These are phyloP conservation scores for Pleurotus salmoneostramineus DNA, from an alignment of 768 basidiomycete genomes.

Conservation along the genomic window DNA sequence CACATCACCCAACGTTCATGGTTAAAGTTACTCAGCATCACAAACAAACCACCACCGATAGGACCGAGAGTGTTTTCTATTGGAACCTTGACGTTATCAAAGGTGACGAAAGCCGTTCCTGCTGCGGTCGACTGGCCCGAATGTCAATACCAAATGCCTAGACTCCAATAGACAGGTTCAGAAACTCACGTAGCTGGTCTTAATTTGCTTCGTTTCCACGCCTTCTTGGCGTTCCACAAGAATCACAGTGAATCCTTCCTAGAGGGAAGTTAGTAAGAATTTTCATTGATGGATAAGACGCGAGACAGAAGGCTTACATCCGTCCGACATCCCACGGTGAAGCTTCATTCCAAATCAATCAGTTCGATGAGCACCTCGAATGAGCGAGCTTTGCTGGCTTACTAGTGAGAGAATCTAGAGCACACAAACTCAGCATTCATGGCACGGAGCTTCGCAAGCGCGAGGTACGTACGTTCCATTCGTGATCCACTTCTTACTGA, in stretches of 20 bases:
- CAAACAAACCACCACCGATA: constrained; percentile 46
- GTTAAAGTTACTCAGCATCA: constrained; percentile 77
- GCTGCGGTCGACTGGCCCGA: constrained; percentile 55
- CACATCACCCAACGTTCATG: constrained; percentile 94
- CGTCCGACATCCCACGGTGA: constrained; percentile 26
- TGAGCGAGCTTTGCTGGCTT: constrained; percentile 13
- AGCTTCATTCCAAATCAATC: constrained; percentile 25
- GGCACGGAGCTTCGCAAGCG: constrained; percentile 21
- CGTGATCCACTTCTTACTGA: constrained; percentile 67
- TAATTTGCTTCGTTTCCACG: constrained; percentile 81
- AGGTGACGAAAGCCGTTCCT: constrained; percentile 75
- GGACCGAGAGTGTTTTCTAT: constrained; percentile 80
- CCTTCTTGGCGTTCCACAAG: constrained; percentile 80
- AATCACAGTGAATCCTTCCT: constrained; percentile 78
- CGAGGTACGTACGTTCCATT: constrained; percentile 54
- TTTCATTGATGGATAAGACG: not conserved
- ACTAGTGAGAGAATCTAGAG: constrained; percentile 26
- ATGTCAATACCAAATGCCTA: no score
- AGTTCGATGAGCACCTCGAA: no score
- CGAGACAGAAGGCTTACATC: constrained; percentile 7
- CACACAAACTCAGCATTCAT: constrained; percentile 15
- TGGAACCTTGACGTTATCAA: constrained; percentile 82
- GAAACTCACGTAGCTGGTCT: constrained; percentile 50
- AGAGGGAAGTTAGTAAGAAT: not conserved
- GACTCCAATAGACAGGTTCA: no score